These are phyloP conservation scores for Clathrospora elynae DNA, from an alignment of 2,329 filamentous ascomycete species.

Conservation along the genomic window DNA sequence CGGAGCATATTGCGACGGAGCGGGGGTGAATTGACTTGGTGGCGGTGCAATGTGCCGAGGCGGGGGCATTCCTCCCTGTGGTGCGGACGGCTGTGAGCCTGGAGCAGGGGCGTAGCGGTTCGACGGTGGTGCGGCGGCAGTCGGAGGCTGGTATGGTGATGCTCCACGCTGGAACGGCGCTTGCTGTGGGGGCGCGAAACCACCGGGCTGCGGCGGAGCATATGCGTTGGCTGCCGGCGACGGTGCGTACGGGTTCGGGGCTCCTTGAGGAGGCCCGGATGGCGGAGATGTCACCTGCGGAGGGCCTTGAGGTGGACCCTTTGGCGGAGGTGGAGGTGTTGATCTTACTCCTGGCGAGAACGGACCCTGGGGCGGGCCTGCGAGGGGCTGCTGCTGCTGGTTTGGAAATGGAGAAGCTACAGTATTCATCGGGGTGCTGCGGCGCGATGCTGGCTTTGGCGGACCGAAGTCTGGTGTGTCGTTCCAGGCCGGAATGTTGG, in stretches of 20 bases:
- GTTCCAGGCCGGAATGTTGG: conserved; percentile 85
- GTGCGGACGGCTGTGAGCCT: conserved; percentile 57
- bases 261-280: conserved; percentile 55
- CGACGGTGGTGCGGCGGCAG: conserved; percentile 65
- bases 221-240: conserved; percentile 59
- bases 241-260: conserved; percentile 69
- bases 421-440: conserved; percentile 72
- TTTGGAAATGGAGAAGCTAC: conserved; percentile 78
- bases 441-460: conserved; percentile 72
- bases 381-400: conserved; percentile 59
- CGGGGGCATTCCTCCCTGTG: conserved; percentile 46
- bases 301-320: conserved; percentile 62
- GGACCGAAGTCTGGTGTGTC: conserved; percentile 80
- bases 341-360: conserved; percentile 65
- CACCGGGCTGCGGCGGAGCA: conserved; percentile 58
- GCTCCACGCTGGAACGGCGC: conserved; percentile 72
- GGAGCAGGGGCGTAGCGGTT: conserved; percentile 69
- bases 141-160: conserved; percentile 86
- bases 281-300: conserved; percentile 70
- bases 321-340: conserved; percentile 80
- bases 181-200: conserved; percentile 55
- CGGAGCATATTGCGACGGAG: conserved; percentile 25
- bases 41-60: conserved; percentile 53
- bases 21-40: conserved; percentile 46
- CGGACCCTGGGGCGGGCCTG: conserved; percentile 59